Evolutionary conservation across 2,329 filamentous ascomycete species (phyloP), one percentile per base, ranked within the genome.

Genomic region (Penicillium rolfsii): DNA sequence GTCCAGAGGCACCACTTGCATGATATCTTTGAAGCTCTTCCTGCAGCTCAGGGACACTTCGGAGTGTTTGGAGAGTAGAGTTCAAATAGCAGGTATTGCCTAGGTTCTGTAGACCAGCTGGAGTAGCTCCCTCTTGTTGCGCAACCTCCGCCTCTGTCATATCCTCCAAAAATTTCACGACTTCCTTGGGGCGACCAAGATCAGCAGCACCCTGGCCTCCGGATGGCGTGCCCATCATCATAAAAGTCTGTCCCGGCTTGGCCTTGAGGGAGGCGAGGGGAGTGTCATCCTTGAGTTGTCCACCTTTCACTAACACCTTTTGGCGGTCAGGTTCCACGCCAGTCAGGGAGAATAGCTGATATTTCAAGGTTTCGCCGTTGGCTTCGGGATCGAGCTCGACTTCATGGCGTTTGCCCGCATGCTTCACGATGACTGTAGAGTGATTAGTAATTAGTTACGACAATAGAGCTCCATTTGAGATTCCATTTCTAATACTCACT

Each of bases 1-100:
- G 71, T 28, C 67, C 68, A 54, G 58, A 71, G 62, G 60, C 69
- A 61, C 61, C 77, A 74, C 70, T 72, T 43, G 76, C 70, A 49
- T 71, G 84, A 69, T 91, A 96, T 52, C 84, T 87, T 62, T 81
- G 74, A 49, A 99, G 84, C 68, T 91, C 87, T 38, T 91, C 83
- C 73, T 97, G 92, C 38, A 99, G 86, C 80, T 99, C 95, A 8
- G 95, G 95, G 61, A 99, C 92, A 56, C 89, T 85, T 64, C 91
- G 88, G 67, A 99, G 82, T 4, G 92, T 90, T 77, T 99, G 96
- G n/a, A 99, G 83, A 0, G 94, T 97, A 53, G 95, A 95, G 83
- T 99, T 99, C 72, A 98, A 88, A 76, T 99, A 99, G 82, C 95
- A 99, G 4, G 96, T 99, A 78, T 99, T 99, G 69, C 96, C 95